Base-by-base conservation (phyloP, 2,329 filamentous ascomycete species). In the Falciphora oryzae region DNA sequence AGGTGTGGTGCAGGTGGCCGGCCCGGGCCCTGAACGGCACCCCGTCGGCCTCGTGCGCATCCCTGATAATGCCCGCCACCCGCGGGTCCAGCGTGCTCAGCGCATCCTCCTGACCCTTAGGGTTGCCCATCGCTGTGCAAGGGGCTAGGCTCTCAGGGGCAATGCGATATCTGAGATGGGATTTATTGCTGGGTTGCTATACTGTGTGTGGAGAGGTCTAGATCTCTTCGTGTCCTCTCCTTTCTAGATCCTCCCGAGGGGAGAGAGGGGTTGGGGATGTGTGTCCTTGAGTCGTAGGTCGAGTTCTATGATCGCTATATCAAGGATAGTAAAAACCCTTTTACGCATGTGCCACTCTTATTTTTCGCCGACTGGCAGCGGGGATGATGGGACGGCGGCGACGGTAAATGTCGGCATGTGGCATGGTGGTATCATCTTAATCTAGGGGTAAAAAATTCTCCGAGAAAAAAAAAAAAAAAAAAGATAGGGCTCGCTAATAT, bases 1-100 rank as follows among this genome's bases (percentile, higher is more conserved):
- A 99, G 27, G 95, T 99, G 71, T 89, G 89, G 79, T 98, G 95
- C 61, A 88, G 78, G 75, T 98, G 88, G 63, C 85, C 81, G 66
- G 84, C 80, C 65, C 83, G 83, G 7, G 91, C 91, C 74, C 89
- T 90, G 79, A 98, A 97, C 58, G 92, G 87, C 56, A 95, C 71
- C 59, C 72, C 73, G 65, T 79, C 75, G 57, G 64, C 44, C 56
- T 32, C 62, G 57, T 58, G 44, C n/a, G 64, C 29, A 2, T 63
- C 62, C 25, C 57, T 57, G 62, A 63, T 63, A 6, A 63, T 44
- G 32, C 22, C 32, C 5, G 62, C 62, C 16, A 31, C 56, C 29
- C 35, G 57, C 13, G 62, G 32, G 27, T 25, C 35, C 13, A 63
- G 62, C 14, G 32, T 31, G 57, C 16, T 32, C 6, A 59, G 53